Percentiles rank a stretch among this genome's conserved stretches.
phyloP scores from a whole-genome alignment of 177 flowering plant species.

The Vitis hybrid region DNA sequence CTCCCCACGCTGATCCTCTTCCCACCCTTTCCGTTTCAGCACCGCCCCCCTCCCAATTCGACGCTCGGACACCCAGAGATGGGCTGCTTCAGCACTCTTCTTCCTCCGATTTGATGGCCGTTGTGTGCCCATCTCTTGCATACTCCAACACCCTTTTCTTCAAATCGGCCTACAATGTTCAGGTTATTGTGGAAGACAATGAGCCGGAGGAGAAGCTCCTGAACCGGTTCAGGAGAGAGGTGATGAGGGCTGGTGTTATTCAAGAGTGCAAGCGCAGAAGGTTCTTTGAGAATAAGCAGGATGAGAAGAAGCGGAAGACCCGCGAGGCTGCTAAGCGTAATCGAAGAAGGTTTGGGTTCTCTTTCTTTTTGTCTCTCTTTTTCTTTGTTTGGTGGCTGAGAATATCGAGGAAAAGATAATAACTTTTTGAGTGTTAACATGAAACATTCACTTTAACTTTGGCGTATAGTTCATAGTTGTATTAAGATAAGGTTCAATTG shows the following conservation, averaged over 20 bases:
- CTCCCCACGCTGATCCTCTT: background rate
- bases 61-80: slow-evolving; percentile 3
- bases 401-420: background rate
- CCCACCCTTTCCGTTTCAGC: slow-evolving; percentile 1
- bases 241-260: slow-evolving; percentile 70
- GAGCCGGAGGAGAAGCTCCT: slow-evolving; percentile 76
- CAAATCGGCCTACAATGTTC: slow-evolving; percentile 62
- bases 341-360: slow-evolving; percentile 39
- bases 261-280: slow-evolving; percentile 68
- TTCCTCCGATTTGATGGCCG: slow-evolving; percentile 37
- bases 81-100: slow-evolving; percentile 9
- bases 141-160: slow-evolving; percentile 58
- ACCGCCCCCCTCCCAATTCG: slow-evolving; percentile 3
- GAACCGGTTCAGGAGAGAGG: slow-evolving; percentile 68
- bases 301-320: slow-evolving; percentile 62
- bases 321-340: slow-evolving; percentile 80
- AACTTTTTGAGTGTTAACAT: too few relatives aligned
- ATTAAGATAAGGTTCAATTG: too few relatives aligned
- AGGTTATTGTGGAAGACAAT: slow-evolving; percentile 63
- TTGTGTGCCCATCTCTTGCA: slow-evolving; percentile 60
- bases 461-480: too few relatives aligned
- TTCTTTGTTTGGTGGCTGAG: slow-evolving; percentile 1
- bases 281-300: slow-evolving; percentile 67
- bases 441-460: too few relatives aligned
- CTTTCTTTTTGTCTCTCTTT: background rate